Percentiles rank a stretch among this genome's conserved stretches.
phyloP scores from a whole-genome alignment of 345 rosid species.

The Pistacia atlantica region DNA sequence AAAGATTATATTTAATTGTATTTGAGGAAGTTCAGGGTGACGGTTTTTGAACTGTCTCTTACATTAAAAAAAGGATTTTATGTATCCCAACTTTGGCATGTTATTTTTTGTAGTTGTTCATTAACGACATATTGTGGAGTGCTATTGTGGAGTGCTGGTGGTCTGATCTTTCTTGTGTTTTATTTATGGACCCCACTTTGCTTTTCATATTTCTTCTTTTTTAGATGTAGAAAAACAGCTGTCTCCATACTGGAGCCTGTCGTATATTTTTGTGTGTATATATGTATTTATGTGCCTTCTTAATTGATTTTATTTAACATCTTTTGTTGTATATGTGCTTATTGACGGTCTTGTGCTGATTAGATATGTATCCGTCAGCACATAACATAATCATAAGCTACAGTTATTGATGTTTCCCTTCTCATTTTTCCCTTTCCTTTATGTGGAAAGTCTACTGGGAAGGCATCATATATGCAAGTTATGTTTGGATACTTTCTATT shows the following conservation, averaged over 20 bases:
- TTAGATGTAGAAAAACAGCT: slow-evolving; percentile 1
- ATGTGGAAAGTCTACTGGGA: slow-evolving; percentile 11
- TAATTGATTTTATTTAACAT: too few relatives aligned
- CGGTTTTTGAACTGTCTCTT: too few relatives aligned
- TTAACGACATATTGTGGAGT: too few relatives aligned
- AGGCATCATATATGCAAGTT: neutral
- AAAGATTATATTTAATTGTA: neutral
- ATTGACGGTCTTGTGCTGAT: slow-evolving; percentile 26
- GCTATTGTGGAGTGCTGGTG: too few relatives aligned
- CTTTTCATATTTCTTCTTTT: slow-evolving; percentile 13
- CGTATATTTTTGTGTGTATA: neutral
- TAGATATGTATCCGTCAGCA: slow-evolving; percentile 14
- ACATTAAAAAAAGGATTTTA: too few relatives aligned
- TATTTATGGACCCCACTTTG: neutral
- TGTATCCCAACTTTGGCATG: too few relatives aligned
- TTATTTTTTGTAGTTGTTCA: neutral
- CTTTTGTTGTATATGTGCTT: neutral
- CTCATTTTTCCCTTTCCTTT: slow-evolving; percentile 7
- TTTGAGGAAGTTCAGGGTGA: too few relatives aligned
- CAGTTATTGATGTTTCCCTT: neutral
- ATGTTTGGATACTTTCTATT: neutral
- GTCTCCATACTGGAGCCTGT: neutral
- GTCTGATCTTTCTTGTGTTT: neutral
- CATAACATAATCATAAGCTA: slow-evolving; percentile 35
- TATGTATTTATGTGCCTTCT: neutral